Evolutionary conservation across 2,329 filamentous ascomycete genomes (phyloP).

Genomic region (Botrytis fragariae): DNA sequence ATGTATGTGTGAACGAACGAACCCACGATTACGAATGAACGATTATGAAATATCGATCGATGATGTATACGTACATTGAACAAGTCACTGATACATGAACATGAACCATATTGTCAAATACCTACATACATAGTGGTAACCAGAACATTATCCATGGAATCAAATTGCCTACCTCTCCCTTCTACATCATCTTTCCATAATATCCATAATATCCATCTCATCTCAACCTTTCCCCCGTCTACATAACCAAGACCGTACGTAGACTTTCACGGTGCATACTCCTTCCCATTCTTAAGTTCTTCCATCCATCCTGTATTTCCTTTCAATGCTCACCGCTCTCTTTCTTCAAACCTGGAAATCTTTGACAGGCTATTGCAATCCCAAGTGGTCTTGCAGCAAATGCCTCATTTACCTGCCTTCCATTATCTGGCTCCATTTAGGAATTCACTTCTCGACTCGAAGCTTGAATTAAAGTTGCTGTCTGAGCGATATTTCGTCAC

Average conservation of each 20-base stretch:
- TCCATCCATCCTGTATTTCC: neutral
- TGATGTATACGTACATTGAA: neutral
- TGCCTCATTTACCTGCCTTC: neutral
- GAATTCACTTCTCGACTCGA: neutral
- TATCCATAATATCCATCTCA: neutral
- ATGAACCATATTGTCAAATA: neutral
- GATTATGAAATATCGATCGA: neutral
- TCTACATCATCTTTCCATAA: neutral
- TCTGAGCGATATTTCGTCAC: neutral
- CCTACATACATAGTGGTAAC: neutral
- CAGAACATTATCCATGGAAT: neutral
- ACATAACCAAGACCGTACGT: neutral
- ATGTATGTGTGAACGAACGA: neutral
- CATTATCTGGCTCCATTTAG: neutral
- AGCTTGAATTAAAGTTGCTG: neutral
- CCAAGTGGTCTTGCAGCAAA: constrained; percentile 1
- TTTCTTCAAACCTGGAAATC: neutral
- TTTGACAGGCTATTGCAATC: neutral
- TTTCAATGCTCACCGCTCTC: neutral
- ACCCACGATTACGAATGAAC: neutral
- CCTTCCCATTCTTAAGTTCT: neutral
- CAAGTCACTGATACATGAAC: neutral
- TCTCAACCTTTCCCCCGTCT: neutral
- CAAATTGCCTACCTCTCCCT: neutral
- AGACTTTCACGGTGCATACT: neutral